Evolutionary conservation across 164 flowering plant genomes (phyloP), one percentile per base, ranked within the genome.

Genomic region (Echeveria elegans): DNA sequence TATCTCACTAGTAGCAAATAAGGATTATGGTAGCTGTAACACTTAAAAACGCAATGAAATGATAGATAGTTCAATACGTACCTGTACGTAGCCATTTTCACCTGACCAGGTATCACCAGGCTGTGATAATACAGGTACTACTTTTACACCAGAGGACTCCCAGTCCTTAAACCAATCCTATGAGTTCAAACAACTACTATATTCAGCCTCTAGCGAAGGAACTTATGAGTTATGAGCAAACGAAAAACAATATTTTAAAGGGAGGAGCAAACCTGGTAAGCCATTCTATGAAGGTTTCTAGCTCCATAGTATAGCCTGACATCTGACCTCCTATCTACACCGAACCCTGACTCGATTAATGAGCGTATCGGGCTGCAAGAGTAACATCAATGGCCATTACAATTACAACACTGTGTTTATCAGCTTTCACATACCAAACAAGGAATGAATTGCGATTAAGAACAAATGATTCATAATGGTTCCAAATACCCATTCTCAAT

Each of bases 291-390:
- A 41, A 89, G 89, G 76, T 89, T 88, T 74, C 90, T 83, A 67
- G 95, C 93, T 62, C 97, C 99, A 76, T 91, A 94, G 68, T 86
- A 94, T 19, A 94, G 92, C 72, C 93, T 83, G 34, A 94, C 97
- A 74, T 94, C 99, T 66, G 89, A 74, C 81, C 99, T 82, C 77
- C 72, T 74, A 36, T 76, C 73, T 11, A 95, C 95, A 76, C 80
- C 59, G 67, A 94, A 91, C 67, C 97, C 99, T 60, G 92, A 78
- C 79, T 94, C 99, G 47, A 94, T 88, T 26, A 94, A 86, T 18
- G 99, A 85, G 30, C 97, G 83, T 37, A 94, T 88, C n/a, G 99
- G 97, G 76, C 97, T 94, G 86, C 58, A 75, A 16, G 69, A 5
- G 47, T 41, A 40, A 48, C 68, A 45, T n/a, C 10, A 16, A 53